phyloP scores from a whole-genome alignment of 2,329 filamentous ascomycete genomes.

The Nemania sp. region DNA sequence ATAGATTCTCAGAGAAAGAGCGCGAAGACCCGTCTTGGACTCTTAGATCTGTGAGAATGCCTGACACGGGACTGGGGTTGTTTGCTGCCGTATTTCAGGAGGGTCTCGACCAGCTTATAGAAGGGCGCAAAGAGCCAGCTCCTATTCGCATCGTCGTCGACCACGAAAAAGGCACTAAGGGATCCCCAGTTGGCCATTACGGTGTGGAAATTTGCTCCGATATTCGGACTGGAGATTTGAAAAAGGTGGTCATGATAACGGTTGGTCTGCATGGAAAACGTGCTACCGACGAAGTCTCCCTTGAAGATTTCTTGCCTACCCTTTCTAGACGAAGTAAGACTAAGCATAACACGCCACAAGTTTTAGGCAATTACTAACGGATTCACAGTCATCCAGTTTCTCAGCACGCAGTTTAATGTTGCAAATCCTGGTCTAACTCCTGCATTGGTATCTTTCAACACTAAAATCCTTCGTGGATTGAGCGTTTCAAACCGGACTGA shows the following conservation, averaged over 20 bases:
- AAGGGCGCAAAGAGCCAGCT: conserved; percentile 75
- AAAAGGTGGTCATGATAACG: conserved; percentile 62
- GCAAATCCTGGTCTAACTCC: conserved; percentile 73
- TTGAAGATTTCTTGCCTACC: conserved; percentile 79
- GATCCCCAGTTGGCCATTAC: conserved; percentile 73
- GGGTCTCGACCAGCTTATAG: conserved; percentile 69
- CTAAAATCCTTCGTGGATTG: conserved; percentile 79
- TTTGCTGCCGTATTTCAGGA: conserved; percentile 80
- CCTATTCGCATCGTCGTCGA: conserved; percentile 80
- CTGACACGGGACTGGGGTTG: conserved; percentile 69
- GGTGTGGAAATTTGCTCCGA: conserved; percentile 79
- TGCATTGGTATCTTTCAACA: conserved; percentile 80
- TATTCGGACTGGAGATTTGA: conserved; percentile 66
- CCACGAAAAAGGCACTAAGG: conserved; percentile 73
- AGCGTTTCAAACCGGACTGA: conserved; percentile 71
- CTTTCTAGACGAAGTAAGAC: conserved; percentile 78
- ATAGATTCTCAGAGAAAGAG: conserved; percentile 84
- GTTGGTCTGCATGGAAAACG: conserved; percentile 75
- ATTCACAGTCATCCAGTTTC: conserved; percentile 73
- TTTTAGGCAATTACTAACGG: conserved; percentile 49
- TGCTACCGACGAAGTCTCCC: conserved; percentile 79
- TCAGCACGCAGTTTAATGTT: conserved; percentile 76
- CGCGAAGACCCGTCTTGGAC: conserved; percentile 86
- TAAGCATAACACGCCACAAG: neutral
- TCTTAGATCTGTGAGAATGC: conserved; percentile 75